A percentile compares a stretch with the other conserved stretches of the same genome.
Evolutionary conservation across 331 rosid species (phyloP).

Genomic region (Pyrus hybrid): DNA sequence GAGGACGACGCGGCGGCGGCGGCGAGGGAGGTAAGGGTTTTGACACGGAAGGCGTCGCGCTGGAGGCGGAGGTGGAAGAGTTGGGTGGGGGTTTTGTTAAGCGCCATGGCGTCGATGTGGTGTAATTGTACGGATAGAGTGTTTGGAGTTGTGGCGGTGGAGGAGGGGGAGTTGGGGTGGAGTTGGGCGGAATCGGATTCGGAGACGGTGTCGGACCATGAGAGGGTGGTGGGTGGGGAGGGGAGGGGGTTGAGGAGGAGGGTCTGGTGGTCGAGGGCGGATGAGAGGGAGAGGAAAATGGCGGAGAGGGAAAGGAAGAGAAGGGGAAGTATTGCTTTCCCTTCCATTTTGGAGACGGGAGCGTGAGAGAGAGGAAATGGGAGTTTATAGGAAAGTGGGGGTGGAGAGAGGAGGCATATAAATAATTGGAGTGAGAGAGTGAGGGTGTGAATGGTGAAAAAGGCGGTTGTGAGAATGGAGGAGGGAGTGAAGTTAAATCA

Average conservation of each 20-base stretch:
- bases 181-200: constrained; percentile 1
- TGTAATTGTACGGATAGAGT: constrained; percentile 39
- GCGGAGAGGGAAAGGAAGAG: constrained; percentile 19
- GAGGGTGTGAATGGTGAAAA: neutral
- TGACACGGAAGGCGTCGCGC: constrained; percentile 57
- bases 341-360: constrained; percentile 34
- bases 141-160: neutral
- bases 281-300: constrained; percentile 11
- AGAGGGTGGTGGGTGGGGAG: constrained; percentile 23
- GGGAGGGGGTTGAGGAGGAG: constrained; percentile 40
- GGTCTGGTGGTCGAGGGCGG: constrained; percentile 25
- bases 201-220: constrained; percentile 39
- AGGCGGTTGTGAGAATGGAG: constrained; percentile 4
- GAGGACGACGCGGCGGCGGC: neutral
- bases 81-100: constrained; percentile 46
- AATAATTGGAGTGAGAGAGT: neutral
- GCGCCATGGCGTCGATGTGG: constrained; percentile 52
- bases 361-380: neutral
- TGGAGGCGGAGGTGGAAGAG: constrained; percentile 55
- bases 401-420: neutral
- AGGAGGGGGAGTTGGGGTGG: constrained; percentile 9
- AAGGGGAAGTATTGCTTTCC: neutral
- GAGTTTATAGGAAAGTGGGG: neutral
- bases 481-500: neutral
- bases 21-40: constrained; percentile 18